These are phyloP conservation scores for Datisca glomerata DNA, from an alignment of 306 rosid species.

Conservation along the genomic window DNA sequence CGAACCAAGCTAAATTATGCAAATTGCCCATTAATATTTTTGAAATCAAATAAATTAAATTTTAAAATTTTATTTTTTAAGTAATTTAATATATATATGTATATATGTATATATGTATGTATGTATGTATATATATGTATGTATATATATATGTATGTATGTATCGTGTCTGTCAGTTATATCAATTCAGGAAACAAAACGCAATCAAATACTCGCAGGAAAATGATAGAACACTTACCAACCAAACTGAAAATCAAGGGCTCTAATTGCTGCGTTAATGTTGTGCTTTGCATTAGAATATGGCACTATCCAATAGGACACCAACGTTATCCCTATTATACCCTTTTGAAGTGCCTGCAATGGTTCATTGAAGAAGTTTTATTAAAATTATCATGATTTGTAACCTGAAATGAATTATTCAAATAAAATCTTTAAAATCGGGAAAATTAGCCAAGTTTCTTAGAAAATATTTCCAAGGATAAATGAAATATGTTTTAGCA, in stretches of 20 bases:
- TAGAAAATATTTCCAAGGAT: neutral
- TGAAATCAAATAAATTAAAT: too few relatives aligned
- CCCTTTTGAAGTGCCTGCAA: slow-evolving; percentile 43
- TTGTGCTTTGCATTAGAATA: slow-evolving; percentile 18
- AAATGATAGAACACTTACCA: slow-evolving; percentile 22
- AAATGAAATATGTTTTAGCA: too few relatives aligned
- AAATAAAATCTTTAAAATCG: neutral
- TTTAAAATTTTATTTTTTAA: too few relatives aligned
- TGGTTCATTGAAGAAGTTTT: neutral
- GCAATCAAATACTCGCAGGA: neutral
- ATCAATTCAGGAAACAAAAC: neutral
- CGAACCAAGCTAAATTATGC: neutral
- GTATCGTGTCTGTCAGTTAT: too few relatives aligned
- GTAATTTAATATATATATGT: too few relatives aligned
- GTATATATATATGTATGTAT: too few relatives aligned
- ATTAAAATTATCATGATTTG: neutral
- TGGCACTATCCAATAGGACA: slow-evolving; percentile 33
- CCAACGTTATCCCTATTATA: slow-evolving; percentile 34
- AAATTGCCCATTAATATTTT: too few relatives aligned
- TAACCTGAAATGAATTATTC: too few relatives aligned
- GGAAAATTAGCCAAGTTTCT: neutral
- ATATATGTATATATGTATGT: too few relatives aligned
- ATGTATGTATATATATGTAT: too few relatives aligned
- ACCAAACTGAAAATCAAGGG: slow-evolving; percentile 44
- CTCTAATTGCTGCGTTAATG: slow-evolving; percentile 22